These are phyloP conservation scores for Sclerotinia borealis DNA, from an alignment of 2,329 filamentous ascomycete genomes.

Conservation along the genomic window DNA sequence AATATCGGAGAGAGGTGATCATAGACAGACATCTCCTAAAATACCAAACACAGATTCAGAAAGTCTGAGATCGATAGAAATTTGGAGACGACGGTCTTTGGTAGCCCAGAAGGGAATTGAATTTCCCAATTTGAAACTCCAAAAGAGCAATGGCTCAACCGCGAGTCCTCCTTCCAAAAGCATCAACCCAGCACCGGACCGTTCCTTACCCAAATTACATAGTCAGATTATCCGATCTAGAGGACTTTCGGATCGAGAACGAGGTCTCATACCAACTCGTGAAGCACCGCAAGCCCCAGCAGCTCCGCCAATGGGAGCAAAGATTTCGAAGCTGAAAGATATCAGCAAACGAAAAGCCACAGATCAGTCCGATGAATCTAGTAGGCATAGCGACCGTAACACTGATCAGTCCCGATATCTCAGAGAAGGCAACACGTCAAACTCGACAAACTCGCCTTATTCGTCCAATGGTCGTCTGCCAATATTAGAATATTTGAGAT, in stretches of 20 bases:
- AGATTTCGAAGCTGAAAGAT: constrained; percentile 28
- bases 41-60: constrained; percentile 13
- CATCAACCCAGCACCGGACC: constrained; percentile 16
- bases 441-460: not conserved
- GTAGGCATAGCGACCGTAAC: not conserved
- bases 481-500: constrained; percentile 25
- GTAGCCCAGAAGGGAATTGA: constrained; percentile 24
- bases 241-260: constrained; percentile 19
- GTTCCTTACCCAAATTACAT: constrained; percentile 18
- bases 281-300: constrained; percentile 27
- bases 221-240: constrained; percentile 18
- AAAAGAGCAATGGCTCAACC: constrained; percentile 31
- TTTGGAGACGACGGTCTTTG: constrained; percentile 30
- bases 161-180: constrained; percentile 23
- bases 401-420: not conserved
- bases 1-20: constrained; percentile 23
- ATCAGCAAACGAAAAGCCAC: constrained; percentile 22
- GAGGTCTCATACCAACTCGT: constrained; percentile 27
- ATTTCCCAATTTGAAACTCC: constrained; percentile 29
- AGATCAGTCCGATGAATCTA: constrained; percentile 11
- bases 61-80: constrained; percentile 18
- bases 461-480: constrained; percentile 17
- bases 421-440: not conserved
- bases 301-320: constrained; percentile 26
- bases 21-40: constrained; percentile 11